Base-by-base conservation (phyloP, 495 filamentous ascomycete genomes). In the Xylaria longipes region DNA sequence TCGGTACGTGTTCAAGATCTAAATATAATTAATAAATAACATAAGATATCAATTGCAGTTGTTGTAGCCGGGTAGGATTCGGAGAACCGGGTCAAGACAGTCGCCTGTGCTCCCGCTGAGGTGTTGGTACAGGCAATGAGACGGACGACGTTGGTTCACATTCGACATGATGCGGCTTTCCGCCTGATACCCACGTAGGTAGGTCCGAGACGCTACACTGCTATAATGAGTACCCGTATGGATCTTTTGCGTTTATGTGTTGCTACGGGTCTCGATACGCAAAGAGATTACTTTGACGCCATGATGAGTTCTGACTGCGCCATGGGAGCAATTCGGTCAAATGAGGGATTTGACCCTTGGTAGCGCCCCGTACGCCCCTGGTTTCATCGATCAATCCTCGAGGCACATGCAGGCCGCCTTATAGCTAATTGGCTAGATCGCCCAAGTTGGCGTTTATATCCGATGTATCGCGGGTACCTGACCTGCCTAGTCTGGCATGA, bases 391-490 rank as follows among this genome's bases (percentile, higher is more conserved):
- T 48, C 11, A 46, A 39, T 15, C 37, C 27, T 2, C n/a, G 8
- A 52, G 17, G 64, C 64, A 22, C 64, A 39, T 66, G 64, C 45
- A 52, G 3, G 9, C n/a, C 22, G 31, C 1, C 20, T 25, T 15
- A 17, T 39, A 37, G 45, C 33, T 39, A 14, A 66, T 66, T 66
- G 64, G 64, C 63, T 39, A 46, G 25, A 66, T 25, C 29, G 27
- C 15, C 8, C 31, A 17, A 25, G 39, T n/a, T 20, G 29, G 31
- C 8, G 33, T 39, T 25, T 25, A 11, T 27, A 0, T 22, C 45
- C 31, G 64, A 15, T 37, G 45, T 17, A 39, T 29, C 43, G 5
- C 48, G 22, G 5, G 37, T 14, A 2, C 37, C 9, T 5, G 46
- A 52, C 45, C 64, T 66, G 46, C 64, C 64, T 66, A 52, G 64